These are phyloP conservation scores for Diversispora epigaea DNA, from an alignment of 192 early-diverging fungal genomes.

Conservation along the genomic window DNA sequence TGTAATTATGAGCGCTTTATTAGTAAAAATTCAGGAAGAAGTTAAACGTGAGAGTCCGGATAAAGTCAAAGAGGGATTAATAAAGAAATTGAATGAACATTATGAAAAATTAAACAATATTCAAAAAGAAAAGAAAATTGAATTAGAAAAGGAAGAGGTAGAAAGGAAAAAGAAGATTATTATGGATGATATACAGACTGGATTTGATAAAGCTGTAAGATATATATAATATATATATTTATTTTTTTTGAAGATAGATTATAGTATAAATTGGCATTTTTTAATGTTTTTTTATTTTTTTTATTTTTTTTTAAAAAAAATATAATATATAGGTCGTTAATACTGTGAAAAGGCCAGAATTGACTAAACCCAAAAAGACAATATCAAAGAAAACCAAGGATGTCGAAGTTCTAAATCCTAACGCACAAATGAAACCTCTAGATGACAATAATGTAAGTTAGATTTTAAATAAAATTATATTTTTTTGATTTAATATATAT, in stretches of 20 bases:
- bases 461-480: background rate
- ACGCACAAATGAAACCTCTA: conserved; percentile 39
- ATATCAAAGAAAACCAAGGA: conserved; percentile 57
- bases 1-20: conserved; percentile 29
- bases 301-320: background rate
- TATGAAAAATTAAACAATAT: conserved; percentile 40
- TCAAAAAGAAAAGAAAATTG: conserved; percentile 42
- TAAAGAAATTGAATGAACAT: conserved; percentile 43
- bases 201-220: conserved; percentile 64
- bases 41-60: conserved; percentile 44
- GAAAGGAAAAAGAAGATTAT: conserved; percentile 70
- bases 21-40: conserved; percentile 45
- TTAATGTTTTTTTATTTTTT: background rate
- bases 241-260: background rate
- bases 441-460: background rate
- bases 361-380: conserved; percentile 46
- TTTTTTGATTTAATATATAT: background rate
- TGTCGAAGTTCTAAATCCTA: conserved; percentile 66
- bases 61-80: conserved; percentile 33
- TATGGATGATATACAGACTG: conserved; percentile 65
- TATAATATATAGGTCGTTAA: conserved; percentile 45
- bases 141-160: conserved; percentile 56
- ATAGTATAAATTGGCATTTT: background rate
- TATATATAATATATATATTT: background rate
- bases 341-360: conserved; percentile 37